Conservation (phyloP, 2,329 filamentous ascomycete genomes). For the Chaetomium sp. region DNA sequence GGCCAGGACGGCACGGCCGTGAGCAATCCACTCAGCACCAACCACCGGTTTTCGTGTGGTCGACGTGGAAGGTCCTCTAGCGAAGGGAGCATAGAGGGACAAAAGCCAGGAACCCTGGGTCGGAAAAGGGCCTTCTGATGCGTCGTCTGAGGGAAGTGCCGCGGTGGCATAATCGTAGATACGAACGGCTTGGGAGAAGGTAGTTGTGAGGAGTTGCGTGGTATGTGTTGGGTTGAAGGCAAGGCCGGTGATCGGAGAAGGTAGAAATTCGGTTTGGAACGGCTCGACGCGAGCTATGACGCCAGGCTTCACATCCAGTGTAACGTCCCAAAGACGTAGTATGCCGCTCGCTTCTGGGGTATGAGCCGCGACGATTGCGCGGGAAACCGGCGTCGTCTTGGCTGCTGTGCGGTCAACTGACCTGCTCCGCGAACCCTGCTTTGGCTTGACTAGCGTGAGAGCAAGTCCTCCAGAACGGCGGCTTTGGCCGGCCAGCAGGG, state of each 20-base stretch:
- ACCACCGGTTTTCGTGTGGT: conserved; percentile 51
- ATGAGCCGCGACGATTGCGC: conserved; percentile 54
- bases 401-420: conserved; percentile 34
- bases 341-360: conserved; percentile 53
- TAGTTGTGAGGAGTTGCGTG: conserved; percentile 52
- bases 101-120: conserved; percentile 58
- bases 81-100: conserved; percentile 53
- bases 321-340: conserved; percentile 52
- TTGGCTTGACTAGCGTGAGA: conserved; percentile 44
- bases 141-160: conserved; percentile 46
- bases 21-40: conserved; percentile 55
- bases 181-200: conserved; percentile 49
- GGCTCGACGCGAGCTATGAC: conserved; percentile 37
- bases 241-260: conserved; percentile 47
- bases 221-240: conserved; percentile 55
- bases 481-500: conserved; percentile 47
- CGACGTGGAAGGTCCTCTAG: conserved; percentile 38
- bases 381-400: conserved; percentile 26
- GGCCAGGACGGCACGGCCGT: conserved; percentile 52
- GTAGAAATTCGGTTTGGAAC: conserved; percentile 56
- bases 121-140: conserved; percentile 45
- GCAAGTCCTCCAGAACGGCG: conserved; percentile 50
- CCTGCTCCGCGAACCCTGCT: conserved; percentile 29
- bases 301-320: conserved; percentile 38
- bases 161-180: conserved; percentile 56